Conservation (phyloP, 2,329 filamentous ascomycete species). For the Coniosporium tulheliwenetii region DNA sequence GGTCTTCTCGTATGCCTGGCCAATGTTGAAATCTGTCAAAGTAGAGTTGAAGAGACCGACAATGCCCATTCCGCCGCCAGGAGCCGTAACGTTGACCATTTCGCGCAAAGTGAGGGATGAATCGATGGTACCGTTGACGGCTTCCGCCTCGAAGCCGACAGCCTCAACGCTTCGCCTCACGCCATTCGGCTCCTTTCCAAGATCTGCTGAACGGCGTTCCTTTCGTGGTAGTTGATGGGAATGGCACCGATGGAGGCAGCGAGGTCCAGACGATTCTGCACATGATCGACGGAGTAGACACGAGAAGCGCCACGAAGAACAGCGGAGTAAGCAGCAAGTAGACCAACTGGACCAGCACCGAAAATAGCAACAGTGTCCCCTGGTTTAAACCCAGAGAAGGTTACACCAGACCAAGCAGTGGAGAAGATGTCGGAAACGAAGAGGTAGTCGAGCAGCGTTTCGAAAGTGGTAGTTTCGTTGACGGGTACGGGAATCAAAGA, state of each 20-base stretch:
- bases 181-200: slow-evolving; percentile 5
- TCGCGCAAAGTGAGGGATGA: slow-evolving; percentile 11
- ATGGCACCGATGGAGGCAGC: slow-evolving; percentile 6
- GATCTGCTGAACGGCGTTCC: slow-evolving; percentile 6
- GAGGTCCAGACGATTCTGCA: slow-evolving; percentile 4
- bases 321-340: slow-evolving; percentile 7
- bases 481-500: background rate
- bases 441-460: slow-evolving; percentile 9
- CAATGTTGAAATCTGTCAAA: too few species aligned
- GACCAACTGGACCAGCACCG: slow-evolving; percentile 6
- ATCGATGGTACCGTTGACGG: slow-evolving; percentile 8
- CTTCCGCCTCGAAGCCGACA: slow-evolving; percentile 3
- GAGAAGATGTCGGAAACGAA: slow-evolving; percentile 21
- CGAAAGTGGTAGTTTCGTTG: background rate
- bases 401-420: slow-evolving; percentile 22
- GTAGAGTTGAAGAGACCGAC: slow-evolving; percentile 9
- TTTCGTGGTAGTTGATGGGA: slow-evolving; percentile 6
- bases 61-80: slow-evolving; percentile 14
- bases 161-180: slow-evolving; percentile 5
- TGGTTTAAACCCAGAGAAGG: slow-evolving; percentile 20
- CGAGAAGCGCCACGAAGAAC: slow-evolving; percentile 6
- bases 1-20: too few species aligned
- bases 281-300: slow-evolving; percentile 8
- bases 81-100: slow-evolving; percentile 12
- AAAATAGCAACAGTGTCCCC: slow-evolving; percentile 12